Evolutionary conservation across 306 rosid species (phyloP).

Genomic region (Calophaca sinica): DNA sequence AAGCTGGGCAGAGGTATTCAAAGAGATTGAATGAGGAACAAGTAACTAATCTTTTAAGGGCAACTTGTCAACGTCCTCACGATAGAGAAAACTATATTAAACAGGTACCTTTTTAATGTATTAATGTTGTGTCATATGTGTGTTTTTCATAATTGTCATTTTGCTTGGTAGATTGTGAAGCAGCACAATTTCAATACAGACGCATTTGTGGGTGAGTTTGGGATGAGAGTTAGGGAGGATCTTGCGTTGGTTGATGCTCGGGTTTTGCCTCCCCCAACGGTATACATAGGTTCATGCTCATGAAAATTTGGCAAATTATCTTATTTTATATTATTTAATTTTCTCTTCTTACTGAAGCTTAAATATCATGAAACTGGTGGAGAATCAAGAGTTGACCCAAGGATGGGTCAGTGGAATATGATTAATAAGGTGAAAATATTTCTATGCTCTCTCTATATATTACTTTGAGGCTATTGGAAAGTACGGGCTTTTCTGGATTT

Average conservation of each 20-base stretch:
- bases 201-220: constrained; percentile 48
- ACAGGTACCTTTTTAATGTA: constrained; percentile 41
- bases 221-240: constrained; percentile 50
- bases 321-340: not conserved
- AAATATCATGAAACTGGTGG: constrained; percentile 60
- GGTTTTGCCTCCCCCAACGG: constrained; percentile 74
- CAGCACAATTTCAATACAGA: constrained; percentile 45
- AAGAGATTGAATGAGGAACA: constrained; percentile 67
- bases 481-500: not conserved
- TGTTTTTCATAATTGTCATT: not conserved
- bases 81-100: constrained; percentile 43
- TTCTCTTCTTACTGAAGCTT: constrained; percentile 54
- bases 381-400: constrained; percentile 59
- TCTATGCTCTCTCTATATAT: not conserved
- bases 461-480: not conserved
- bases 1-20: constrained; percentile 69
- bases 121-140: not conserved
- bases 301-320: not conserved
- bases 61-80: constrained; percentile 73
- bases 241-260: constrained; percentile 61
- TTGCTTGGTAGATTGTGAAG: constrained; percentile 45
- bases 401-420: constrained; percentile 92
- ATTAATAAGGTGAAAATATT: constrained; percentile 68
- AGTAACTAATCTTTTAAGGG: constrained; percentile 61
- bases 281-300: constrained; percentile 5